Conservation (phyloP, 108 stramenopile species). For the Conticribra guillardii region DNA sequence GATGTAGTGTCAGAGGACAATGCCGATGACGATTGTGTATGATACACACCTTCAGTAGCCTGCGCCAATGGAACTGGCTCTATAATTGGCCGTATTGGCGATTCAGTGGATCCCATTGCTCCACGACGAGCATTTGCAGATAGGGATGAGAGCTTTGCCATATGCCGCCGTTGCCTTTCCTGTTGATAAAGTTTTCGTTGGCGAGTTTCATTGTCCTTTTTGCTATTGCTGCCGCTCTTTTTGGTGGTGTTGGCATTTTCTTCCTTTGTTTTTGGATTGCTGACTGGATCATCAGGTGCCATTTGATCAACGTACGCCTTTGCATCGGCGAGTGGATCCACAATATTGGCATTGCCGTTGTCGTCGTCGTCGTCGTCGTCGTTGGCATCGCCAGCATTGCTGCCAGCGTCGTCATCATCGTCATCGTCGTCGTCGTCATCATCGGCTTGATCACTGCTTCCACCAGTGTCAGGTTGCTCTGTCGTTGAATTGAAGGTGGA, state of each 20-base stretch:
- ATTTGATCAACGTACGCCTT: conserved; percentile 1
- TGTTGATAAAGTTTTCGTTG: conserved; percentile 2
- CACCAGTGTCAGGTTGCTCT: too few species aligned
- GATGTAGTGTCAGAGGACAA: neutral
- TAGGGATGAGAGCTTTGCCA: conserved; percentile 6
- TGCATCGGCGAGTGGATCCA: conserved; percentile 2
- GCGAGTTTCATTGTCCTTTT: neutral
- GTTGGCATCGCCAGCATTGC: neutral
- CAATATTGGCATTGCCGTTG: neutral
- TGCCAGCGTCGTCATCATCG: conserved; percentile 1
- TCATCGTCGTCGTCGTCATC: conserved; percentile 12
- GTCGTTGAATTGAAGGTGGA: too few species aligned
- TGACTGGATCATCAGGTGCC: neutral
- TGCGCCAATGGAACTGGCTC: conserved; percentile 67
- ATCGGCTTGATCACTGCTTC: neutral
- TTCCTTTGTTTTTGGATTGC: neutral
- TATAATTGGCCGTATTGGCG: conserved; percentile 27
- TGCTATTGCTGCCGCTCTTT: neutral
- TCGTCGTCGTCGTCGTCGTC: conserved; percentile 21
- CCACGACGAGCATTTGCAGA: neutral
- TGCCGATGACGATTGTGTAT: conserved; percentile 1
- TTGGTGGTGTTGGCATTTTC: neutral
- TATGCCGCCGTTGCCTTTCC: conserved; percentile 20
- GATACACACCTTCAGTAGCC: conserved; percentile 59
- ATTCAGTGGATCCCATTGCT: neutral